These are phyloP conservation scores for Phytophthora lateralis DNA, from an alignment of 352 stramenopile species.

Conservation along the genomic window DNA sequence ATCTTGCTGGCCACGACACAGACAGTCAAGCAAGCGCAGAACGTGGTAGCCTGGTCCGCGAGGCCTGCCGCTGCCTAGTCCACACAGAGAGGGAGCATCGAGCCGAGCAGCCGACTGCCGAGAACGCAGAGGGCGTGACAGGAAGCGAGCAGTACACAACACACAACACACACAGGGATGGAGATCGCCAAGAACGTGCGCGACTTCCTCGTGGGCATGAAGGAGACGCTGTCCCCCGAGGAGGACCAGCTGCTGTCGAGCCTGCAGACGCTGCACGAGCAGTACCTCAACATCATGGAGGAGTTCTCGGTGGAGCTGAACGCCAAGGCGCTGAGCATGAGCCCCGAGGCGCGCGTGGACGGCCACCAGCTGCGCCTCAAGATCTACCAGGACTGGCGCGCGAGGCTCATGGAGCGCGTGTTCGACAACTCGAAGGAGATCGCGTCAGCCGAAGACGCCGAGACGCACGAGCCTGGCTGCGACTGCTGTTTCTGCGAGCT, in stretches of 20 bases:
- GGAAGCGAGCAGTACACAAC: conserved; percentile 10
- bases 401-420: conserved; percentile 71
- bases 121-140: conserved; percentile 27
- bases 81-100: conserved; percentile 22
- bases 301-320: conserved; percentile 63
- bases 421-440: conserved; percentile 59
- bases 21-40: conserved; percentile 13
- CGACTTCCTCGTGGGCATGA: conserved; percentile 84
- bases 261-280: conserved; percentile 69
- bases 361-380: conserved; percentile 75
- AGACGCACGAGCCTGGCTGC: conserved; percentile 43
- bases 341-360: conserved; percentile 73
- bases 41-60: conserved; percentile 11
- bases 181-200: conserved; percentile 84
- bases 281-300: conserved; percentile 77
- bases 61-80: conserved; percentile 23
- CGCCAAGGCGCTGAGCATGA: conserved; percentile 67
- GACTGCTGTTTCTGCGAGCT: conserved; percentile 68
- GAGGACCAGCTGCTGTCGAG: conserved; percentile 70
- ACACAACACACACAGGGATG: conserved; percentile 42
- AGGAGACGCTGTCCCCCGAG: conserved; percentile 69
- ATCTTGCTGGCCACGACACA: conserved; percentile 52
- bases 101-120: conserved; percentile 10
- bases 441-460: conserved; percentile 41
- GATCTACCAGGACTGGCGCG: conserved; percentile 87